phyloP scores from a whole-genome alignment of 2,329 filamentous ascomycete species.

The Colletotrichum sp. region DNA sequence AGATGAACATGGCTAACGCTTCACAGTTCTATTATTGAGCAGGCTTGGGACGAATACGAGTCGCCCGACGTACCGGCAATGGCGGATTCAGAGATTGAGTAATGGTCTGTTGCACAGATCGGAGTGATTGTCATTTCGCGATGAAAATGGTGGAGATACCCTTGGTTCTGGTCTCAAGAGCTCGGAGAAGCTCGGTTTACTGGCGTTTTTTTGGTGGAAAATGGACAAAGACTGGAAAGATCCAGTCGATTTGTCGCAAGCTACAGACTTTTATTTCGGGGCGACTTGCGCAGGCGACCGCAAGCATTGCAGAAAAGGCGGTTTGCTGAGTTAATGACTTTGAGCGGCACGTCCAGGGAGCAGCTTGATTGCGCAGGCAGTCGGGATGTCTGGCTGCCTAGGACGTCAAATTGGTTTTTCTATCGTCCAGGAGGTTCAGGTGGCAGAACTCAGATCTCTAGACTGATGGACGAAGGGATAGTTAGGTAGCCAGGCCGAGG shows the following conservation, averaged over 20 bases:
- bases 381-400: neutral
- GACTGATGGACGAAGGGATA: neutral
- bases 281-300: neutral
- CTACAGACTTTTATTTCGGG: neutral
- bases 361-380: neutral
- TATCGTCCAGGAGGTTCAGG: neutral
- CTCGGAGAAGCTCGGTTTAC: neutral
- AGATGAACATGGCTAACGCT: neutral
- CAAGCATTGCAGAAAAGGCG: neutral
- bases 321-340: neutral
- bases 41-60: constrained; percentile 41
- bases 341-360: neutral
- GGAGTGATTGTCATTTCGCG: neutral
- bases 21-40: constrained; percentile 36
- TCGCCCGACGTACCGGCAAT: constrained; percentile 14
- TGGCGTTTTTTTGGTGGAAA: neutral
- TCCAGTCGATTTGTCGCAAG: neutral
- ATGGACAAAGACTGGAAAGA: neutral
- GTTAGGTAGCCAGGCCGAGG: neutral
- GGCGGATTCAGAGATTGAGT: constrained; percentile 8
- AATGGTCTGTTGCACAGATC: neutral
- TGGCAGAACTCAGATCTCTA: neutral
- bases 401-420: neutral
- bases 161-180: neutral
- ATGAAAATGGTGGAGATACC: constrained; percentile 9